A percentile compares a stretch with the other conserved stretches of the same genome.
phyloP scores from a whole-genome alignment of 2,329 filamentous ascomycete species.

The Capronia americana region DNA sequence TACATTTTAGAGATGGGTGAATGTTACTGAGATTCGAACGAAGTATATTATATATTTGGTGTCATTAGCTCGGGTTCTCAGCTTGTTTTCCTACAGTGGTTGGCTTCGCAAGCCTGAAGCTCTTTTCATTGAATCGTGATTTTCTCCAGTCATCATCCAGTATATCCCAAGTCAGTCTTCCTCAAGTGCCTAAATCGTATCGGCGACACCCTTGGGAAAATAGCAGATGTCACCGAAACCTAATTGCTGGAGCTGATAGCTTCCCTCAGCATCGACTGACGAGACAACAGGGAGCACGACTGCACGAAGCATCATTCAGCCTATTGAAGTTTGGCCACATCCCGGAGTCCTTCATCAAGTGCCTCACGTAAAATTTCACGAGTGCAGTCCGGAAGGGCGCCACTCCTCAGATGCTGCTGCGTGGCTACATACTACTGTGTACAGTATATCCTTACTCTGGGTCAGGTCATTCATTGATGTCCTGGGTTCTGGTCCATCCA shows the following conservation, averaged over 20 bases:
- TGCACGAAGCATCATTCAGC: constrained; percentile 73
- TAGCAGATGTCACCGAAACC: constrained; percentile 72
- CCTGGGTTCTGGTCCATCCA: constrained; percentile 71
- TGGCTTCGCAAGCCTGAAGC: no score
- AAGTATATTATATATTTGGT: no score
- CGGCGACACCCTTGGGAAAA: constrained; percentile 69
- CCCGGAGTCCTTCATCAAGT: background rate
- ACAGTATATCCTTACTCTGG: constrained; percentile 68
- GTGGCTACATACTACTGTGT: no score
- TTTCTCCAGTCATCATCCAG: no score
- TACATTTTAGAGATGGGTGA: no score
- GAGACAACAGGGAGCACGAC: constrained; percentile 63
- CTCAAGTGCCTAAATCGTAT: constrained; percentile 66
- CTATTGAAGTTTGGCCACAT: constrained; percentile 44
- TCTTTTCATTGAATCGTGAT: no score
- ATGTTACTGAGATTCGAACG: background rate
- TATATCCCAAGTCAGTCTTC: no score
- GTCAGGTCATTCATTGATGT: constrained; percentile 72
- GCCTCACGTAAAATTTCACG: constrained; percentile 63
- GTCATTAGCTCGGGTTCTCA: no score
- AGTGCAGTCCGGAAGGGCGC: constrained; percentile 71
- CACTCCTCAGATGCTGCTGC: constrained; percentile 72
- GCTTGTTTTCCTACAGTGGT: no score
- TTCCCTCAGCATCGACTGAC: constrained; percentile 67
- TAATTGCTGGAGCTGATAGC: constrained; percentile 62